A percentile compares a stretch with the other conserved stretches of the same genome.
Evolutionary conservation across 441 rosid genomes (phyloP).

Genomic region (Corymbia citriodora): DNA sequence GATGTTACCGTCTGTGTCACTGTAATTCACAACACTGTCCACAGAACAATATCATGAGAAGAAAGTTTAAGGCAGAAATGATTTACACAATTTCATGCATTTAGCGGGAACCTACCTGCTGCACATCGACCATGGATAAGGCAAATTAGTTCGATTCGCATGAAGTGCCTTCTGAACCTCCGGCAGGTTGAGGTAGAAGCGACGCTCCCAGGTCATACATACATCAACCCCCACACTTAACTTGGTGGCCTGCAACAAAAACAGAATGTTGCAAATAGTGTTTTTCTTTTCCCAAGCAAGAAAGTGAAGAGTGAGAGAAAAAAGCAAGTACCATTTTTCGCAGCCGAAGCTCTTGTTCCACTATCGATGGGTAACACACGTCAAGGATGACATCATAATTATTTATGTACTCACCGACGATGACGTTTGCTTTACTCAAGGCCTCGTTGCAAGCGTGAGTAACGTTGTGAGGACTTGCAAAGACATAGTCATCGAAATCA

Average conservation of each 20-base stretch:
- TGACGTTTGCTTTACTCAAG: constrained; percentile 24
- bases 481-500: constrained; percentile 64
- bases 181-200: constrained; percentile 67
- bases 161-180: constrained; percentile 86
- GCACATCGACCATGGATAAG: constrained; percentile 71
- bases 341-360: constrained; percentile 74
- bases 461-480: constrained; percentile 48
- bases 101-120: constrained; percentile 33
- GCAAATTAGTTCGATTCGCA: constrained; percentile 63
- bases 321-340: constrained; percentile 40
- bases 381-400: constrained; percentile 68
- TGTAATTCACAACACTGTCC: constrained; percentile 54
- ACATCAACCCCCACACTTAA: constrained; percentile 79
- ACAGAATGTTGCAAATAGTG: background rate
- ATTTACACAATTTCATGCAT: background rate
- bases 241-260: constrained; percentile 51
- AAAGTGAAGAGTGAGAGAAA: background rate
- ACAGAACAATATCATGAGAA: background rate
- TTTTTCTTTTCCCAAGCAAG: background rate
- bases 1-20: constrained; percentile 45
- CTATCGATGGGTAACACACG: constrained; percentile 66
- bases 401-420: constrained; percentile 53
- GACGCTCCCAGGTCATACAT: constrained; percentile 62
- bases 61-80: background rate
- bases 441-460: constrained; percentile 43